A percentile compares a stretch with the other conserved stretches of the same genome.
Evolutionary conservation across 192 early-diverging fungal species (phyloP).

Genomic region (Umbelopsis vinacea): DNA sequence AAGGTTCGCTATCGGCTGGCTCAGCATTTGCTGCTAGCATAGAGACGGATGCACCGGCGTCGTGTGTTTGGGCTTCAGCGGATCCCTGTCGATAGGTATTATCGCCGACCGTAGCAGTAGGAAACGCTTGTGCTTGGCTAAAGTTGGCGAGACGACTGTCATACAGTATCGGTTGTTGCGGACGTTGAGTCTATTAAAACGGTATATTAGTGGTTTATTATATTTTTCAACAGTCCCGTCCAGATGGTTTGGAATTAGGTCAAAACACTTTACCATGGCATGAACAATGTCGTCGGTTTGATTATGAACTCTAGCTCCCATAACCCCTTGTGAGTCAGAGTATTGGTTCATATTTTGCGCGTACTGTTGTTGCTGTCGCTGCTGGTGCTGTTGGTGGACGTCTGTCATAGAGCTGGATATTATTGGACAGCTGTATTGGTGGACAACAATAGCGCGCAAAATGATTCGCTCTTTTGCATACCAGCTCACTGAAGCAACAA

Average conservation of each 20-base stretch:
- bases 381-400: constrained; percentile 16
- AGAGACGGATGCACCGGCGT: background rate
- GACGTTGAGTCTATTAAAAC: constrained; percentile 15
- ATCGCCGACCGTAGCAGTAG: constrained; percentile 2
- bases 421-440: constrained; percentile 16
- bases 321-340: background rate
- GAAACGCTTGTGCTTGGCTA: constrained; percentile 11
- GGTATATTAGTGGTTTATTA: constrained; percentile 1
- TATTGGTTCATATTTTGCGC: constrained; percentile 19
- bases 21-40: background rate
- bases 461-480: constrained; percentile 15
- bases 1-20: constrained; percentile 68
- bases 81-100: constrained; percentile 4
- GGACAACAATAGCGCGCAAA: constrained; percentile 22
- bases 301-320: background rate
- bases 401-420: constrained; percentile 9
- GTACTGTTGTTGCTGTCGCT: constrained; percentile 17
- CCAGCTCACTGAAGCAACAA: background rate
- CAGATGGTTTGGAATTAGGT: background rate
- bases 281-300: constrained; percentile 19
- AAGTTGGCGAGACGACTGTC: constrained; percentile 2
- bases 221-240: background rate
- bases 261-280: constrained; percentile 11
- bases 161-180: constrained; percentile 13
- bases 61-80: constrained; percentile 12